Conservation (phyloP, 1,284 basidiomycete genomes). For the Apiotrichum montevideense region DNA sequence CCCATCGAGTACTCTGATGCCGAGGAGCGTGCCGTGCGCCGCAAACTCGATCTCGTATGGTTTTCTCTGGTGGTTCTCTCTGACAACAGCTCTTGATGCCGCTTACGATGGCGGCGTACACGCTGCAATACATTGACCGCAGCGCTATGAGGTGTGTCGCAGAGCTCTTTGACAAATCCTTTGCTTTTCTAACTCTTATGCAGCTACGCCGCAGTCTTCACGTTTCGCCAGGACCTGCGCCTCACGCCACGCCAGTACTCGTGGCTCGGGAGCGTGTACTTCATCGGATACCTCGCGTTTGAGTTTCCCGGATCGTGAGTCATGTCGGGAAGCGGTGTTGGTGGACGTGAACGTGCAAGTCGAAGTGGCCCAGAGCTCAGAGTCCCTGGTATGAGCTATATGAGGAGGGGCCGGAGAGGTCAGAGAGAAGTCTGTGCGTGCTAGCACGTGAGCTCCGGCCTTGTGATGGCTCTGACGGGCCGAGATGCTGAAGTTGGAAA, state of each 20-base stretch:
- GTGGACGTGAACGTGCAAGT: too few relatives aligned
- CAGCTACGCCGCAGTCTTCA: conserved; percentile 40
- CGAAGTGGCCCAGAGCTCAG: too few relatives aligned
- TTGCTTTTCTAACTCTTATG: too few relatives aligned
- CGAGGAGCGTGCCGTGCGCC: conserved; percentile 28
- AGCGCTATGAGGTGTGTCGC: conserved; percentile 33
- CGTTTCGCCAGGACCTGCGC: conserved; percentile 32
- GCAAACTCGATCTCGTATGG: conserved; percentile 35
- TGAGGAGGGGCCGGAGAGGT: too few relatives aligned
- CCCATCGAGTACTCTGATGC: too few relatives aligned
- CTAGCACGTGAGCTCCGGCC: too few relatives aligned
- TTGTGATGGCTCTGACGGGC: too few relatives aligned
- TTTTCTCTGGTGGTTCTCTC: too few relatives aligned
- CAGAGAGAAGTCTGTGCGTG: too few relatives aligned
- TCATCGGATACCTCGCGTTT: conserved; percentile 31
- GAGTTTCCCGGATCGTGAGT: conserved; percentile 30
- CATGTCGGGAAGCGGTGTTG: too few relatives aligned
- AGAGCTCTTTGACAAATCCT: neutral
- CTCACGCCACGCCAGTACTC: conserved; percentile 26
- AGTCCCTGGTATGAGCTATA: too few relatives aligned
- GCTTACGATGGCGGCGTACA: conserved; percentile 39
- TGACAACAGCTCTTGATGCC: conserved; percentile 29
- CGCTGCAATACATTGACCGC: conserved; percentile 44
- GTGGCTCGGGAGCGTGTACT: conserved; percentile 28
- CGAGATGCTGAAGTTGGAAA: too few relatives aligned